Evolutionary conservation across 2,329 filamentous ascomycete species (phyloP), one percentile per base, ranked within the genome.

Genomic region (Penicillium sp.): DNA sequence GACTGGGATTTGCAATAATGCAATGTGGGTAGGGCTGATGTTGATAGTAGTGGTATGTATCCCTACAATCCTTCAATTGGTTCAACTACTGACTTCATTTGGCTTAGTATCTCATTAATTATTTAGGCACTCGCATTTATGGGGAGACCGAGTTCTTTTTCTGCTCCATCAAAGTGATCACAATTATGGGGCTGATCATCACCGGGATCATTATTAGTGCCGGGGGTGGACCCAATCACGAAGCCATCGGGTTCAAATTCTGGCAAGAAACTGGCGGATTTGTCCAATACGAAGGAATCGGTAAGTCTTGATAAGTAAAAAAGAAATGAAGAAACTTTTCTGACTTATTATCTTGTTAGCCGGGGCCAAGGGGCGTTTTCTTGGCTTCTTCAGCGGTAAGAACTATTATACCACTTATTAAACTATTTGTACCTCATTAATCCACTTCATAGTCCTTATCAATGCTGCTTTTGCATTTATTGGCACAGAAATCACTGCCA

Each of bases 391-490:
- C 43, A 57, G 55, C 31, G 55, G 55, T 57, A 44, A 14, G 55
- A 11, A 21, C n/a, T 21, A 1, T 8, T n/a, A 3, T 10, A n/a
- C 3, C 0, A 35, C 2, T 6, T 16, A n/a, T 9, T 3, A n/a
- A 39, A 19, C 37, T 6, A 39, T 11, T 46, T 26, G 9, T 46
- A 35, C 16, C 27, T 13, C 16, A 10, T 27, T 2, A 46, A 6
- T 41, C 24, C 6, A 33, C 3, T 4, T 41, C 5, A 21, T 21
- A 63, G 61, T 62, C 6, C 35, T 63, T 5, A 60, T 63, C 3
- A 59, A 63, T 48, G 60, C 61, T 22, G 61, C 61, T 19, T 63
- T 63, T 53, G 61, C 61, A 8, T 63, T 63, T 19, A 63, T 63
- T 47, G 61, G 61, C 6, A 56, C 61, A 3, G 61, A 63, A 43